Base-by-base conservation (phyloP, 345 rosid genomes). In the Gynandropsis gynandra region DNA sequence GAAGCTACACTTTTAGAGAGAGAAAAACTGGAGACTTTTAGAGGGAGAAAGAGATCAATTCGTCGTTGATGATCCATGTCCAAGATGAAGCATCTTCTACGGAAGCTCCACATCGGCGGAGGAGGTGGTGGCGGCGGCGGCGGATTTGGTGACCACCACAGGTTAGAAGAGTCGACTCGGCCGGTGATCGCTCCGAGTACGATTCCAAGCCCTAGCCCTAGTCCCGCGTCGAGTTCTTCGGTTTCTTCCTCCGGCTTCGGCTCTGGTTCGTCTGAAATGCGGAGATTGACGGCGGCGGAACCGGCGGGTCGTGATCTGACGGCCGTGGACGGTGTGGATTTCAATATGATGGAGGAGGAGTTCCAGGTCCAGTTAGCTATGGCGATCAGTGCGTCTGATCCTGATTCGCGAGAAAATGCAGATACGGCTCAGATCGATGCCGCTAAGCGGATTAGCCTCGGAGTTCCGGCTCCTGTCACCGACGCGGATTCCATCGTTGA, bases 371-470 rank as follows among this genome's bases (percentile, higher is more conserved):
- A 89, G 67, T 55, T 89, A 73, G 97, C 97, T 63, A 56, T 89
- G 71, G 97, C 97, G 52, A 86, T 89, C 20, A 89, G 97, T 65
- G 96, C 84, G 11, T 89, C 97, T 66, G 95, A 88, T 70, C 76
- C 83, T 46, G 80, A 76, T 64, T 54, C 75, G 32, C 19, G 73
- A 14, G 77, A 76, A 74, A 79, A 81, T 69, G 80, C 87, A 5
- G 90, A 86, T 68, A 80, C 90, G 2, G 95, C 83, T 61, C 90
- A 89, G 96, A 78, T 89, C 72, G 96, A 86, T 34, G 93, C 95
- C 0, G 97, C 95, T 40, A 89, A 89, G 77, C 69, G 84, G 78
- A 89, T 89, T 67, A 89, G 97, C 69, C 88, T 89, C 20, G 88
- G 86, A 14, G 74, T 82, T 67, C 63, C 81, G 12, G 65, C 76